A percentile compares a stretch with the other conserved stretches of the same genome.
phyloP scores from a whole-genome alignment of 768 basidiomycete species.

The Suillus alpinus region DNA sequence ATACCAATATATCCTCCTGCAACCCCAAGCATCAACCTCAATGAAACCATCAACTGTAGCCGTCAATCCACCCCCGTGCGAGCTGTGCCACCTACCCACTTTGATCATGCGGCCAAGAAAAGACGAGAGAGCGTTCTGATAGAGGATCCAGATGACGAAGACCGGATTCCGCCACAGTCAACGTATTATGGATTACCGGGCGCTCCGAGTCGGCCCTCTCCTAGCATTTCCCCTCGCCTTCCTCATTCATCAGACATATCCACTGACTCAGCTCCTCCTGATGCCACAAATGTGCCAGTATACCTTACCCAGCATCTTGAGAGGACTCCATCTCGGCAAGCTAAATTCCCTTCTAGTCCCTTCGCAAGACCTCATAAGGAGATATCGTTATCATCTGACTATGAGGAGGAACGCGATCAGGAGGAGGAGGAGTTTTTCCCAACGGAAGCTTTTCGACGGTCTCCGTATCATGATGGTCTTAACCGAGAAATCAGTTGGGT shows the following conservation, averaged over 20 bases:
- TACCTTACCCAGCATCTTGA: conserved; percentile 39
- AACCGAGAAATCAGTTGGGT: conserved; percentile 74
- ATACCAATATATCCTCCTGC: conserved; percentile 27
- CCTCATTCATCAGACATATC: conserved; percentile 54
- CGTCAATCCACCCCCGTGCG: conserved; percentile 34
- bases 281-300: conserved; percentile 47
- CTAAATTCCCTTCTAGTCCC: conserved; percentile 64
- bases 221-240: conserved; percentile 30
- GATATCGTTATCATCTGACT: conserved; percentile 41
- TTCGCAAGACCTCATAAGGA: conserved; percentile 73
- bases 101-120: conserved; percentile 38
- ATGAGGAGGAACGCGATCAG: conserved; percentile 56
- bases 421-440: conserved; percentile 65
- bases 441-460: conserved; percentile 51
- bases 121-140: conserved; percentile 60
- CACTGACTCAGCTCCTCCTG: conserved; percentile 40
- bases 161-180: conserved; percentile 34
- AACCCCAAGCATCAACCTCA: conserved; percentile 25
- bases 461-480: conserved; percentile 47
- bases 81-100: conserved; percentile 34
- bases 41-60: conserved; percentile 29
- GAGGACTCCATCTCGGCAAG: conserved; percentile 51
- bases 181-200: conserved; percentile 39
- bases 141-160: conserved; percentile 66
- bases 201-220: conserved; percentile 40